phyloP scores from a whole-genome alignment of 306 rosid genomes.

The Pyrus betulifolia region DNA sequence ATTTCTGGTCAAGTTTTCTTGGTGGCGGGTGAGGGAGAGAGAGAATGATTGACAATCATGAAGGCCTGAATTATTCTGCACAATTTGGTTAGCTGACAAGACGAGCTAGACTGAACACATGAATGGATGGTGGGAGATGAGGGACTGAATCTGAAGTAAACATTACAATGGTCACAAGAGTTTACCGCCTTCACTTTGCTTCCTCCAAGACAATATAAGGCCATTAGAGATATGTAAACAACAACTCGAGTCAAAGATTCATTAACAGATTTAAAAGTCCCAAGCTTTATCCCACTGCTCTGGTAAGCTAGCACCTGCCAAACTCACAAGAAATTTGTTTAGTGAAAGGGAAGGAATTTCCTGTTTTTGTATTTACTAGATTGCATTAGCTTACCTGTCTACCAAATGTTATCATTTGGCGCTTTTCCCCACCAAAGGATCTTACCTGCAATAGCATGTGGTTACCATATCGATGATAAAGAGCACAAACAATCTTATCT shows the following conservation, averaged over 20 bases:
- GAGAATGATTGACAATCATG: neutral
- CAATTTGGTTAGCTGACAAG: neutral
- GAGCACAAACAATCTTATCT: constrained; percentile 7
- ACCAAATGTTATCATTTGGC: constrained; percentile 77
- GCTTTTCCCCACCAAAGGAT: constrained; percentile 92
- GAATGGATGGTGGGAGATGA: neutral
- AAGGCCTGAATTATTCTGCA: neutral
- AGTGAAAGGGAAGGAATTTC: constrained; percentile 8
- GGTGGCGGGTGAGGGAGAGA: no score
- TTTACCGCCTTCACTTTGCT: constrained; percentile 97
- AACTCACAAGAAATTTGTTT: constrained; percentile 19
- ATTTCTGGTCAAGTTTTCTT: no score
- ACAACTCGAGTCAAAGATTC: constrained; percentile 91
- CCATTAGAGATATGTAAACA: constrained; percentile 67
- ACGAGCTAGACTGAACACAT: neutral
- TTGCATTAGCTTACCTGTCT: constrained; percentile 48
- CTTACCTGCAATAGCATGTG: constrained; percentile 55
- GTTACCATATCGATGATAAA: constrained; percentile 18
- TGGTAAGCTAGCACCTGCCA: constrained; percentile 83
- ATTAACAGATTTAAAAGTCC: constrained; percentile 70
- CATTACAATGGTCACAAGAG: constrained; percentile 6
- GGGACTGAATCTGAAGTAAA: neutral
- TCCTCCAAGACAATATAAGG: constrained; percentile 88
- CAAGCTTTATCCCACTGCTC: constrained; percentile 84
- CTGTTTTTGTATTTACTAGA: constrained; percentile 7